Evolutionary conservation across 345 rosid species (phyloP).

Genomic region (Trapa bicornis): DNA sequence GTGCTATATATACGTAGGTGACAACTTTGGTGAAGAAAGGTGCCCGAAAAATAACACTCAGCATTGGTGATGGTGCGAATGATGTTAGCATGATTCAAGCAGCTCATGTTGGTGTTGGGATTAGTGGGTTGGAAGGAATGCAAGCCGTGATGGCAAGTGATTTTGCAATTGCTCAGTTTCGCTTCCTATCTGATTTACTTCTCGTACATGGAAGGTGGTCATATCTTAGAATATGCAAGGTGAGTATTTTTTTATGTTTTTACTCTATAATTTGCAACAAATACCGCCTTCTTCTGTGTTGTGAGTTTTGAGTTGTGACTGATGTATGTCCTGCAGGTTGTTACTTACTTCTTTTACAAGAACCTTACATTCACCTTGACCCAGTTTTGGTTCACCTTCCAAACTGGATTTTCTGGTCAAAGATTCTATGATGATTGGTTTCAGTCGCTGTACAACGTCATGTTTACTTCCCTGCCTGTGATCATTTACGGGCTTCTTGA

Average conservation of each 20-base stretch:
- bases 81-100: slow-evolving; percentile 99
- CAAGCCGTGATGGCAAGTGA: slow-evolving; percentile 99
- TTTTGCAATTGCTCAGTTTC: slow-evolving; percentile 97
- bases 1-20: slow-evolving; percentile 37
- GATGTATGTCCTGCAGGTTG: slow-evolving; percentile 55
- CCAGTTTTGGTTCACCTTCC: slow-evolving; percentile 99
- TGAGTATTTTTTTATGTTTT: slow-evolving; percentile 4
- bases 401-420: slow-evolving; percentile 98
- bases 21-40: slow-evolving; percentile 95
- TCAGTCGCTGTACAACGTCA: slow-evolving; percentile 86
- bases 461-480: slow-evolving; percentile 90
- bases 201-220: slow-evolving; percentile 99
- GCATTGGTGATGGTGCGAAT: slow-evolving; percentile 99
- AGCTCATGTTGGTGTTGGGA: slow-evolving; percentile 97
- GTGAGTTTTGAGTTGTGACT: not conserved
- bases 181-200: slow-evolving; percentile 84
- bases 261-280: not conserved
- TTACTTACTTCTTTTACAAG: slow-evolving; percentile 97
- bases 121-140: slow-evolving; percentile 98
- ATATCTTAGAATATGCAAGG: slow-evolving; percentile 98
- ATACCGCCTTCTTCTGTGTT: not conserved
- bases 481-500: slow-evolving; percentile 90
- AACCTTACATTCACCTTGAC: slow-evolving; percentile 94
- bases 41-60: slow-evolving; percentile 86
- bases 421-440: slow-evolving; percentile 99